Evolutionary conservation across 2,329 filamentous ascomycete species (phyloP).

Genomic region (Trichoderma aggressivum): DNA sequence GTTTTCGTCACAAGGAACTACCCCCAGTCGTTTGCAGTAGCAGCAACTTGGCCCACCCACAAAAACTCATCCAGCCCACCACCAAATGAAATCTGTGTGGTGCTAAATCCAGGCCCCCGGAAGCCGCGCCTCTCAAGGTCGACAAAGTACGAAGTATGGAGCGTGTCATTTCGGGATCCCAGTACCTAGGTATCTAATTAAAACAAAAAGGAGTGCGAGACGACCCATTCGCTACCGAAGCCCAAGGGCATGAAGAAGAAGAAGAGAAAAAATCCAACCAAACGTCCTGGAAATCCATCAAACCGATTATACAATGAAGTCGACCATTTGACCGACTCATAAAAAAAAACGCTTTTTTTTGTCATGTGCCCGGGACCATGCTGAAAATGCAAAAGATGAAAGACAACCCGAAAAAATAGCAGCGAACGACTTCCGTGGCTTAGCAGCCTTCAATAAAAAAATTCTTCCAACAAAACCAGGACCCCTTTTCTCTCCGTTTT

Average conservation of each 20-base stretch:
- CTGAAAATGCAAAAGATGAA: slow-evolving; percentile 15
- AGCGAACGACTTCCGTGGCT: slow-evolving; percentile 13
- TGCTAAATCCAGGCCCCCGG: slow-evolving; percentile 12
- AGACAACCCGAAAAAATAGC: slow-evolving; percentile 2
- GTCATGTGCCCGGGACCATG: slow-evolving; percentile 12
- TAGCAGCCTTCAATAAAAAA: slow-evolving; percentile 9
- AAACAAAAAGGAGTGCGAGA: slow-evolving; percentile 19
- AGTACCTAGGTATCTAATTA: slow-evolving; percentile 18
- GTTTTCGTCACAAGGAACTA: slow-evolving; percentile 12
- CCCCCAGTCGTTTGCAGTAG: slow-evolving; percentile 14
- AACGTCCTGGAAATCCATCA: slow-evolving; percentile 16
- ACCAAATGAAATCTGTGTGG: slow-evolving; percentile 8
- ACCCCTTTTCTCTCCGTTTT: slow-evolving; percentile 1
- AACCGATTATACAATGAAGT: slow-evolving; percentile 21
- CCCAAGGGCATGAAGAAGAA: not conserved
- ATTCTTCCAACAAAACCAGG: slow-evolving; percentile 2
- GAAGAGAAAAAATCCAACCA: not conserved
- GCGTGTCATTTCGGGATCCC: slow-evolving; percentile 3
- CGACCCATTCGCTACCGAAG: slow-evolving; percentile 11
- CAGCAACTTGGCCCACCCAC: slow-evolving; percentile 15
- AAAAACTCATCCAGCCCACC: slow-evolving; percentile 17
- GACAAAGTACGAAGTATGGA: slow-evolving; percentile 9
- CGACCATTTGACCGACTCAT: slow-evolving; percentile 16
- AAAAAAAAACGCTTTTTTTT: slow-evolving; percentile 11
- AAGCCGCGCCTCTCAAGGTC: slow-evolving; percentile 6